phyloP scores from a whole-genome alignment of 73 alveolate species.

The Stentor roeselii region DNA sequence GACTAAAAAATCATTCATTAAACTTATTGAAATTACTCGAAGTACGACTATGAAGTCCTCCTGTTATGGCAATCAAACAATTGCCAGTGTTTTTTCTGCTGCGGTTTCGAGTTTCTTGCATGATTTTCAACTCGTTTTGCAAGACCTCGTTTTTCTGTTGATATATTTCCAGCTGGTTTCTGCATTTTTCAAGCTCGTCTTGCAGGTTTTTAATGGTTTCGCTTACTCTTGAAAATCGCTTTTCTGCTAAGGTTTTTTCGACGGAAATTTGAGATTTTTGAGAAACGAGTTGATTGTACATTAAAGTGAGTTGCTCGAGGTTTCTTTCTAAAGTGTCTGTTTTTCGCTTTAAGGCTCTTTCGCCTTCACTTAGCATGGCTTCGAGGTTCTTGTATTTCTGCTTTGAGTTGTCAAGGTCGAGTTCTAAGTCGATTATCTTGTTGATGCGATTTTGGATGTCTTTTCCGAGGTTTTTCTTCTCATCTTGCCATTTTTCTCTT shows the following conservation, averaged over 20 bases:
- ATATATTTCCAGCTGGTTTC: neutral
- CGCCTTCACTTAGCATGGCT: slow-evolving; percentile 34
- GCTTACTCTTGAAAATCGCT: slow-evolving; percentile 56
- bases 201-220: slow-evolving; percentile 43
- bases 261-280: slow-evolving; percentile 60
- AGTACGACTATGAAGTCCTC: too few species aligned
- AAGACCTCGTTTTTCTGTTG: neutral
- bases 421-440: slow-evolving; percentile 13
- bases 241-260: slow-evolving; percentile 64
- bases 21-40: too few species aligned
- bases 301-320: slow-evolving; percentile 68
- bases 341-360: slow-evolving; percentile 58
- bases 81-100: neutral
- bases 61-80: too few species aligned
- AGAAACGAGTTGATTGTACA: slow-evolving; percentile 70
- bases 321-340: slow-evolving; percentile 65
- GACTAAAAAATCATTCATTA: too few species aligned
- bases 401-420: slow-evolving; percentile 2
- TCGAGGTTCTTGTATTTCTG: neutral
- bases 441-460: slow-evolving; percentile 24
- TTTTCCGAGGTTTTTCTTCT: slow-evolving; percentile 24
- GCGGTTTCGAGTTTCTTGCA: neutral
- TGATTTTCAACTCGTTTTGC: neutral
- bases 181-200: slow-evolving; percentile 21
- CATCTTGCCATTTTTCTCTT: slow-evolving; percentile 33